These are phyloP conservation scores for Pythium rishiriense DNA, from an alignment of 352 stramenopile genomes.

Conservation along the genomic window DNA sequence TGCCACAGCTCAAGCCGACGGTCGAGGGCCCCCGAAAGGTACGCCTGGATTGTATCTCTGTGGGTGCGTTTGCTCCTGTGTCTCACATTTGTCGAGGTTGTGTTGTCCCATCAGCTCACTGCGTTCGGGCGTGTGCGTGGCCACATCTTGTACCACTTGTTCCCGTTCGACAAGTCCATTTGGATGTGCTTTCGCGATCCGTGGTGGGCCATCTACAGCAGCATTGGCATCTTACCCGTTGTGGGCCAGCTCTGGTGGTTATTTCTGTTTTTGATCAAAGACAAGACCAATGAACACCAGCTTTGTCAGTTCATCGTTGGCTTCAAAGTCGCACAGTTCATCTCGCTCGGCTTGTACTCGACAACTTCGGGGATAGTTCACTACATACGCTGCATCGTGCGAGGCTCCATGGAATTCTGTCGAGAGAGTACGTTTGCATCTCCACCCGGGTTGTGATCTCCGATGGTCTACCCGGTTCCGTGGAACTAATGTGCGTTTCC, in stretches of 20 bases:
- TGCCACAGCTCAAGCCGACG: constrained; percentile 8
- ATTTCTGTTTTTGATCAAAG: constrained; percentile 88
- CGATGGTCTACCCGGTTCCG: too few species aligned
- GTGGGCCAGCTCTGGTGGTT: constrained; percentile 91
- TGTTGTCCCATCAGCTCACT: constrained; percentile 27
- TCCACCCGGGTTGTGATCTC: too few species aligned
- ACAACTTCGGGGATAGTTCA: constrained; percentile 59
- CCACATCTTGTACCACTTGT: constrained; percentile 86
- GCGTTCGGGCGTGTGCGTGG: constrained; percentile 55
- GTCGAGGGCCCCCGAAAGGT: constrained; percentile 9
- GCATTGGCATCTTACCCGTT: constrained; percentile 78
- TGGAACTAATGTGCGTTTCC: too few species aligned
- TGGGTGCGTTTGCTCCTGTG: not conserved
- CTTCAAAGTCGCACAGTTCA: constrained; percentile 91
- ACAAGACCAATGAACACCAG: constrained; percentile 92
- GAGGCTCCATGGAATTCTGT: constrained; percentile 58
- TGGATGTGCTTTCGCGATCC: constrained; percentile 85
- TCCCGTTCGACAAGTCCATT: constrained; percentile 87
- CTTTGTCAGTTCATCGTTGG: constrained; percentile 92
- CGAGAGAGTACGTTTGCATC: constrained; percentile 37
- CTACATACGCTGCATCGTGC: constrained; percentile 76
- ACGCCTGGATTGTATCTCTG: not conserved
- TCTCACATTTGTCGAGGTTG: not conserved
- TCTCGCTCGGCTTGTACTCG: constrained; percentile 80
- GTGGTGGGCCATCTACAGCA: constrained; percentile 78